phyloP scores from a whole-genome alignment of 108 stramenopile species.

The Cyclotella atomus region DNA sequence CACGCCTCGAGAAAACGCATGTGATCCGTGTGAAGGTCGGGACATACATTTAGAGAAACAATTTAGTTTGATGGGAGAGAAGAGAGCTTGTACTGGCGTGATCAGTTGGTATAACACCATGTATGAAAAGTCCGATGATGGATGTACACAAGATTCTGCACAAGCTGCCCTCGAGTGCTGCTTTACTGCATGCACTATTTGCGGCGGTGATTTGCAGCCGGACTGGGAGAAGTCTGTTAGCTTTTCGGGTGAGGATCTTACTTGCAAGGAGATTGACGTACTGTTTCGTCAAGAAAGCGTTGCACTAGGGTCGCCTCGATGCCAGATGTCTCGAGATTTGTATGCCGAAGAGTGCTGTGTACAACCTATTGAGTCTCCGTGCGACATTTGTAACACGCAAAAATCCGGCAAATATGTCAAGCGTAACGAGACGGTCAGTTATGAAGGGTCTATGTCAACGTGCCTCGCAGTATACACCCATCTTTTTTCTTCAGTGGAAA shows the following conservation, averaged over 20 bases:
- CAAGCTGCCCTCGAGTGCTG: slow-evolving; percentile 22
- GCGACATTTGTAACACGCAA: slow-evolving; percentile 31
- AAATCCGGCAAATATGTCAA: slow-evolving; percentile 23
- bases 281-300: slow-evolving; percentile 29
- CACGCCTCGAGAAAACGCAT: slow-evolving; percentile 17
- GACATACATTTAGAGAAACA: slow-evolving; percentile 13
- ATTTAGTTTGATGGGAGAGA: slow-evolving; percentile 11
- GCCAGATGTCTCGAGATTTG: slow-evolving; percentile 29
- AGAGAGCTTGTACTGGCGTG: slow-evolving; percentile 18
- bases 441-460: slow-evolving; percentile 9
- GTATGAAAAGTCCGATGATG: slow-evolving; percentile 25
- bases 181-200: slow-evolving; percentile 36
- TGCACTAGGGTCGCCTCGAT: slow-evolving; percentile 10
- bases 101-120: neutral
- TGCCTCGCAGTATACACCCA: slow-evolving; percentile 31
- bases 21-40: slow-evolving; percentile 14
- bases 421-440: slow-evolving; percentile 18
- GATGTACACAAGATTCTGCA: slow-evolving; percentile 22
- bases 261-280: slow-evolving; percentile 33
- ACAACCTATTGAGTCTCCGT: slow-evolving; percentile 25
- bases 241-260: slow-evolving; percentile 21
- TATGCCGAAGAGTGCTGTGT: slow-evolving; percentile 33
- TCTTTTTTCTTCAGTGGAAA: slow-evolving; percentile 24
- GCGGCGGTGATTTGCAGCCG: slow-evolving; percentile 22
- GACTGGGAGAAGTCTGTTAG: slow-evolving; percentile 32